Evolutionary conservation across 2,329 filamentous ascomycete species (phyloP).

Genomic region (Trichoderma breve): DNA sequence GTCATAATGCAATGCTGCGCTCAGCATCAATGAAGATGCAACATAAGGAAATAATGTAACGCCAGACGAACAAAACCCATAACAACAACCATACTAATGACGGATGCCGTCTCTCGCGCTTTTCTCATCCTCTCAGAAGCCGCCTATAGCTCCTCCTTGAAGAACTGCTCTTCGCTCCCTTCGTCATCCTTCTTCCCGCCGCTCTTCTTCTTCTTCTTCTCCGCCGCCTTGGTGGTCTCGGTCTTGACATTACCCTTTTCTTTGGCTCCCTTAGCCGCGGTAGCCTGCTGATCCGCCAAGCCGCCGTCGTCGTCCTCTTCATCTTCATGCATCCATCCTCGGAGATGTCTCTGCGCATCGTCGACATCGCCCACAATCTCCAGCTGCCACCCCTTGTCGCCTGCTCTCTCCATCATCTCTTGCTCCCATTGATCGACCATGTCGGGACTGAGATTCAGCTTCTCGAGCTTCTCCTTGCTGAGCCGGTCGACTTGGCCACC

Average conservation of each 20-base stretch:
- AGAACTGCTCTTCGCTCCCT: conserved; percentile 15
- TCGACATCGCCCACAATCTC: conserved; percentile 65
- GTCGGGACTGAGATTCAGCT: conserved; percentile 63
- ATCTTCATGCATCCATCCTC: conserved; percentile 65
- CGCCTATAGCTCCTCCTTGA: conserved; percentile 7
- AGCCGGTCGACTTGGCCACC: conserved; percentile 61
- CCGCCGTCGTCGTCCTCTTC: conserved; percentile 32
- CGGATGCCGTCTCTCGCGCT: neutral
- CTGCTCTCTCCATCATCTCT: conserved; percentile 53
- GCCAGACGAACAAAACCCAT: neutral
- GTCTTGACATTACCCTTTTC: neutral
- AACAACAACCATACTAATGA: neutral
- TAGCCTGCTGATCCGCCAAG: neutral
- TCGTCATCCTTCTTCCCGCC: neutral
- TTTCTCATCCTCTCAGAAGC: neutral
- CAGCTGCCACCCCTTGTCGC: neutral
- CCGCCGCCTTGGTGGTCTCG: neutral
- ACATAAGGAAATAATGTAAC: neutral
- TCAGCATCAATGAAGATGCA: neutral
- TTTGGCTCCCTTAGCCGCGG: conserved; percentile 3
- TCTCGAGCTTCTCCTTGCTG: conserved; percentile 64
- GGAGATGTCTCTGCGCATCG: conserved; percentile 57
- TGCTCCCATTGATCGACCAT: conserved; percentile 67
- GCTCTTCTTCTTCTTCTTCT: neutral
- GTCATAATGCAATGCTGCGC: neutral